A percentile compares a stretch with the other conserved stretches of the same genome.
Evolutionary conservation across 176 grass and related monocot species (phyloP).

Genomic region (Zoysia pacifica): DNA sequence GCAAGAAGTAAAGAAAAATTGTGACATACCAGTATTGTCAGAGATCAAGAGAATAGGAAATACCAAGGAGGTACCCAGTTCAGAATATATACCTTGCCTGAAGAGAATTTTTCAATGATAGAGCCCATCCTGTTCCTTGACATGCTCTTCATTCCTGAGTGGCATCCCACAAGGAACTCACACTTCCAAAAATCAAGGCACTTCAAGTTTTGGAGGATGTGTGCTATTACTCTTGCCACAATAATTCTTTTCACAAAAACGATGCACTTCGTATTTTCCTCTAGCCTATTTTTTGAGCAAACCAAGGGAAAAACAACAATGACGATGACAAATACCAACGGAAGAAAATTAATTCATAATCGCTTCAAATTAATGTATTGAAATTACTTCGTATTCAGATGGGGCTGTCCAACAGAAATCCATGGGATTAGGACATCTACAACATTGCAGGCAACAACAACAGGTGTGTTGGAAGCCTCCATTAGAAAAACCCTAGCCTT

Average conservation of each 20-base stretch:
- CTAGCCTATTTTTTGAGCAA: conserved; percentile 55
- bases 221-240: conserved; percentile 66
- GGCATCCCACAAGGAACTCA: conserved; percentile 80
- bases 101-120: conserved; percentile 85
- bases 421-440: neutral
- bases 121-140: conserved; percentile 77
- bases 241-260: conserved; percentile 94
- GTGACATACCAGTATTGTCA: conserved; percentile 25
- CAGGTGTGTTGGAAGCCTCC: neutral
- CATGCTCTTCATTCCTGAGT: conserved; percentile 74
- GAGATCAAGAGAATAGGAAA: conserved; percentile 20
- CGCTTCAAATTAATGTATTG: conserved; percentile 15
- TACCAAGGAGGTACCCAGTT: conserved; percentile 19
- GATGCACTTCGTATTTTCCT: conserved; percentile 85
- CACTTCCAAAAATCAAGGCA: conserved; percentile 86
- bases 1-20: conserved; percentile 33
- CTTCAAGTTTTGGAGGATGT: conserved; percentile 66
- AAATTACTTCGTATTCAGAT: conserved; percentile 24
- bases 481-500: too few relatives aligned
- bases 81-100: conserved; percentile 70
- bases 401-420: conserved; percentile 1
- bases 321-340: conserved; percentile 34
- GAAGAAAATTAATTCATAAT: conserved; percentile 22
- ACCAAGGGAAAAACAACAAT: conserved; percentile 38
- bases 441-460: conserved; percentile 5